Base-by-base conservation (phyloP, 73 alveolate genomes). In the Paramecium tetraurelia region DNA sequence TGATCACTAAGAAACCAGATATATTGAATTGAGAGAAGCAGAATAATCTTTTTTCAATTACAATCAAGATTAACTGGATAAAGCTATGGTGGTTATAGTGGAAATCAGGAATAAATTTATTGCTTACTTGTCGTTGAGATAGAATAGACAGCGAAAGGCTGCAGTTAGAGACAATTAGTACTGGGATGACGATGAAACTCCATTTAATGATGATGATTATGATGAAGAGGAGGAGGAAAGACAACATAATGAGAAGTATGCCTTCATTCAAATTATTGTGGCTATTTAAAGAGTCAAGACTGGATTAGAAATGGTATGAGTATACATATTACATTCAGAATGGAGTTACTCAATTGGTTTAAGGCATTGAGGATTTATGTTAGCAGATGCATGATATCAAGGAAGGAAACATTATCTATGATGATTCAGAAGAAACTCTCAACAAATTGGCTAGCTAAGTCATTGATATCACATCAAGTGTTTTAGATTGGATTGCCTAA, bases 181-280 rank as follows among this genome's bases (percentile, higher is more conserved):
- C 4, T 53, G 69, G 69, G 69, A 53, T 53, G 69, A 53, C 21
- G 69, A 53, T 53, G 69, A 53, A 18, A 53, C 69, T 18, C 69
- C 69, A 18, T 53, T 53, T 53, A 53, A 53, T 41, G 90, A 80
- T 44, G 90, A 80, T 80, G 90, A 80, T 80, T 80, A 80, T 48
- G 75, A 80, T 80, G 90, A 80, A 80, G 90, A 40, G 3, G 90
- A 80, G 14, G 90, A 80, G n/a, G 90, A 80, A 14, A 80, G 75
- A 48, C 46, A 80, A 80, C 90, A 80, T 18, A 31, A 80, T 80
- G 90, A 80, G 8, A 80, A 80, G 14, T 80, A 24, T 44, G 90
- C 44, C 4, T 80, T 80, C 29, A 80, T 80, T 0, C 46, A 80
- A 22, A 80, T 80, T 10, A 22, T 41, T 22, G 90, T 80, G 8